Conservation (phyloP, 257 asterid genomes). For the Solanum infundibuliforme region DNA sequence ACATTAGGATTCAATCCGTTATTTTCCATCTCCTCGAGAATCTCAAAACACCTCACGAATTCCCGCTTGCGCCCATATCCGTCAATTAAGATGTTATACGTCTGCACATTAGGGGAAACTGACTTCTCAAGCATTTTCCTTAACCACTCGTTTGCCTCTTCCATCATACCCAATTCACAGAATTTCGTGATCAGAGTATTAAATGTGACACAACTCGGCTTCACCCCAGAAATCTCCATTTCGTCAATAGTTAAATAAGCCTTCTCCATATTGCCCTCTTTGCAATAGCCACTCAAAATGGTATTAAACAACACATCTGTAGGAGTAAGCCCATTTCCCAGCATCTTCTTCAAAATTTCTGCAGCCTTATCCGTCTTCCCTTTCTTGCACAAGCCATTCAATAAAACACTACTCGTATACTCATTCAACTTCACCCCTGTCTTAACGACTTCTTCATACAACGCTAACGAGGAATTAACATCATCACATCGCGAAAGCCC, state of each 20-base stretch:
- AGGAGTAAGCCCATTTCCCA: constrained; percentile 41
- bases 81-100: constrained; percentile 60
- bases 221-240: constrained; percentile 52
- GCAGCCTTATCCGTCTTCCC: constrained; percentile 49
- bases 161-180: constrained; percentile 48
- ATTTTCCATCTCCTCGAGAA: constrained; percentile 67
- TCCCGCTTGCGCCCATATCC: constrained; percentile 44
- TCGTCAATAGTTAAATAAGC: constrained; percentile 35
- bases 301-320: constrained; percentile 50
- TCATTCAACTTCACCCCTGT: constrained; percentile 42
- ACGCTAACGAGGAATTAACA: constrained; percentile 41
- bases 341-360: constrained; percentile 37
- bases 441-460: constrained; percentile 36
- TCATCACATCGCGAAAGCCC: constrained; percentile 46
- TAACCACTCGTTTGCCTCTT: constrained; percentile 46
- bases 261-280: constrained; percentile 37
- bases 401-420: constrained; percentile 38
- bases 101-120: constrained; percentile 41
- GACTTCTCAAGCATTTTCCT: constrained; percentile 45
- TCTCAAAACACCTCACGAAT: constrained; percentile 50
- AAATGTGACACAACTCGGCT: constrained; percentile 51
- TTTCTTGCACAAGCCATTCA: constrained; percentile 53
- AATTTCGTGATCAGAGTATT: constrained; percentile 42
- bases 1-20: constrained; percentile 44
- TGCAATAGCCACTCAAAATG: constrained; percentile 55